Evolutionary conservation across 371 early-diverging fungal genomes (phyloP).

Genomic region (Mortierella sp.): DNA sequence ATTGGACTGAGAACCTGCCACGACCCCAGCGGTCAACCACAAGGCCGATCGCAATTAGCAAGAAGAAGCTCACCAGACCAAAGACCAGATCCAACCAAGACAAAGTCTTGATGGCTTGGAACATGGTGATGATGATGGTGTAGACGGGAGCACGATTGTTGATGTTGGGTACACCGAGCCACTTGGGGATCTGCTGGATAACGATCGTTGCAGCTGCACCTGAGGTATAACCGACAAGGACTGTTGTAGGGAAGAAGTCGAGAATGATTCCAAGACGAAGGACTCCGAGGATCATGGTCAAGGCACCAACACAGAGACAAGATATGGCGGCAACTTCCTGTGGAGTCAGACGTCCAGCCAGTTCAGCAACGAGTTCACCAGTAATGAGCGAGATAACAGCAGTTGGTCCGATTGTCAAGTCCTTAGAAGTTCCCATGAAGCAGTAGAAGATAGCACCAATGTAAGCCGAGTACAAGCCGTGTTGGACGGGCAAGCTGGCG

Average conservation of each 20-base stretch:
- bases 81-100: slow-evolving; percentile 67
- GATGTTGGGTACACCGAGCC: slow-evolving; percentile 78
- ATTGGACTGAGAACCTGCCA: slow-evolving; percentile 50
- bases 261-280: slow-evolving; percentile 83
- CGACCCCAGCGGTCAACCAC: slow-evolving; percentile 53
- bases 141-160: slow-evolving; percentile 70
- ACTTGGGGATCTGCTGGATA: slow-evolving; percentile 78
- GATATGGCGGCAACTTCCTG: slow-evolving; percentile 63
- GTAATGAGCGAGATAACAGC: slow-evolving; percentile 84
- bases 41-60: slow-evolving; percentile 58
- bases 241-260: slow-evolving; percentile 84
- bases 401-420: slow-evolving; percentile 88
- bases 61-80: slow-evolving; percentile 65
- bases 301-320: slow-evolving; percentile 71
- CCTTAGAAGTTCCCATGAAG: slow-evolving; percentile 86
- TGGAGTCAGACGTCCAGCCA: slow-evolving; percentile 55
- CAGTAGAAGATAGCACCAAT: slow-evolving; percentile 81
- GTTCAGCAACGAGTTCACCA: slow-evolving; percentile 58
- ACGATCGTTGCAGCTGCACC: slow-evolving; percentile 84
- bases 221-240: slow-evolving; percentile 79
- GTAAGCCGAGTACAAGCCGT: slow-evolving; percentile 89
- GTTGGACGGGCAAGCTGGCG: slow-evolving; percentile 83
- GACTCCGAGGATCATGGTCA: slow-evolving; percentile 74
- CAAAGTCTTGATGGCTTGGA: slow-evolving; percentile 55
- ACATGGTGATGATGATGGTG: slow-evolving; percentile 66